Conservation (phyloP, 2,329 filamentous ascomycete genomes). For the Magnaporthiopsis rhizophila region DNA sequence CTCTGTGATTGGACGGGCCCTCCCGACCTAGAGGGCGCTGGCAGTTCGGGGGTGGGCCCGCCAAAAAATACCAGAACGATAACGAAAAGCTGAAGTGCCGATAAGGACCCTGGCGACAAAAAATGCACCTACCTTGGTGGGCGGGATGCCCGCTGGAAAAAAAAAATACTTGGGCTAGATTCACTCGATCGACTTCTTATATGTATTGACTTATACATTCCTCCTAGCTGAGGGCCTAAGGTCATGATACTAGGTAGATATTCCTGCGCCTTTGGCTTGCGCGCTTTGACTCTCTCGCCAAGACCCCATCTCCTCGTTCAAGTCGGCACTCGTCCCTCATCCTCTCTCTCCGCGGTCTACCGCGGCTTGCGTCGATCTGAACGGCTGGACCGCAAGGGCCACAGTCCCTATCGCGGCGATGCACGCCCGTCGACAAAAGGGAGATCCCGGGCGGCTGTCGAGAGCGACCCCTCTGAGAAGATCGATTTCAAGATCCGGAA, state of each 20-base stretch:
- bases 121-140: too few relatives aligned
- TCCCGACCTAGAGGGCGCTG: neutral
- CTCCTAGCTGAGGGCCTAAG: neutral
- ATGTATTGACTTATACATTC: neutral
- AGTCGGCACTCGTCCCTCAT: conserved; percentile 6
- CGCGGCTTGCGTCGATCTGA: conserved; percentile 14
- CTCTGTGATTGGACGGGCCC: neutral
- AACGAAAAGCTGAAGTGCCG: neutral
- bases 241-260: conserved; percentile 4
- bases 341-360: conserved; percentile 17
- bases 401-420: conserved; percentile 6
- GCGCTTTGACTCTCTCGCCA: neutral
- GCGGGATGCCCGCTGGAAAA: neutral
- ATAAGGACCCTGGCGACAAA: neutral
- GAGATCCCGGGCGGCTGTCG: conserved; percentile 12
- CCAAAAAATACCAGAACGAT: neutral
- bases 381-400: neutral
- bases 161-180: neutral
- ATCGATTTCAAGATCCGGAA: conserved; percentile 30
- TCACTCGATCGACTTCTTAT: neutral
- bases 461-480: conserved; percentile 17
- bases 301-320: neutral
- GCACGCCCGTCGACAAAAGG: conserved; percentile 10
- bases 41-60: neutral
- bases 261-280: neutral